phyloP scores from a whole-genome alignment of 352 stramenopile genomes.

The Ophiocytium majus region DNA sequence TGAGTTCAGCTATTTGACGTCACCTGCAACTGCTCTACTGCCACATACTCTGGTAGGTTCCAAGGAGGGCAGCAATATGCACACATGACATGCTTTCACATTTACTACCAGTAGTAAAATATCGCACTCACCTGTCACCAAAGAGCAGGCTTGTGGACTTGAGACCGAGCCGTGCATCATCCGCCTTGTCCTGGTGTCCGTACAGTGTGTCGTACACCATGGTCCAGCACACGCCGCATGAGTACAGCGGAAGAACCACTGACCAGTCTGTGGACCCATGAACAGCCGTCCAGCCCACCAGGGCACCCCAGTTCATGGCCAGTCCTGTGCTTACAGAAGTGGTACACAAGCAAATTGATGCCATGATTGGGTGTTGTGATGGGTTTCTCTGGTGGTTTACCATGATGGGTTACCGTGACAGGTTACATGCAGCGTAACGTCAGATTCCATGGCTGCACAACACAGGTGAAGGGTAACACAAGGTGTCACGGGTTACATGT shows the following conservation, averaged over 20 bases:
- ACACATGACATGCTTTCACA: not conserved
- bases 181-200: conserved; percentile 96
- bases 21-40: not conserved
- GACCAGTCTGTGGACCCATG: conserved; percentile 43
- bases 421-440: too few species aligned
- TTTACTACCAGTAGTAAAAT: not conserved
- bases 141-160: conserved; percentile 92
- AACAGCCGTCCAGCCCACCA: conserved; percentile 86
- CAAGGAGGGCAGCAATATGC: not conserved
- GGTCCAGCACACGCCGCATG: conserved; percentile 89
- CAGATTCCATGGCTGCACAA: too few species aligned
- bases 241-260: conserved; percentile 78
- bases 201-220: conserved; percentile 99
- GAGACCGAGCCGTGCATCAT: conserved; percentile 91
- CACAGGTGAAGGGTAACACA: too few species aligned
- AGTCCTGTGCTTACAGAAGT: too few species aligned
- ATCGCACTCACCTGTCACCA: conserved; percentile 62
- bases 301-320: conserved; percentile 96
- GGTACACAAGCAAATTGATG: too few species aligned
- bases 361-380: too few species aligned
- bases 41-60: not conserved
- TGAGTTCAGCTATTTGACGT: not conserved
- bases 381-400: too few species aligned
- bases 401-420: too few species aligned
- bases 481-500: too few species aligned